Conservation (phyloP, 768 basidiomycete genomes). For the Lactarius akahatsu region DNA sequence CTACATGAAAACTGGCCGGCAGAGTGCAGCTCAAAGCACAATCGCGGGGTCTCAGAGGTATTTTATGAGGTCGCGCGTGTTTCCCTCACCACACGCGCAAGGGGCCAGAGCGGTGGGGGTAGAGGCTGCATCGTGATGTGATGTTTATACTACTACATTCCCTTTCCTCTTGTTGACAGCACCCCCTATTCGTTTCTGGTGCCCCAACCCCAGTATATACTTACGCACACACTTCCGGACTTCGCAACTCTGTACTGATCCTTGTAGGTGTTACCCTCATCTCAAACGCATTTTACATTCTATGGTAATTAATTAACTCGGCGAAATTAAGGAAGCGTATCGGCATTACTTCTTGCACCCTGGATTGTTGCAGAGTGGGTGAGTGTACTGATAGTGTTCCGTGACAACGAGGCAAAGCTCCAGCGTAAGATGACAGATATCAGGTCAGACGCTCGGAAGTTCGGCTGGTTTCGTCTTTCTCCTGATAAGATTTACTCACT, state of each 20-base stretch:
- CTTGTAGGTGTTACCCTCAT: slow-evolving; percentile 23
- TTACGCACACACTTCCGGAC: slow-evolving; percentile 21
- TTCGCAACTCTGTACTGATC: slow-evolving; percentile 23
- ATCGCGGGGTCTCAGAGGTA: slow-evolving; percentile 90
- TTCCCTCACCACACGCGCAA: slow-evolving; percentile 71
- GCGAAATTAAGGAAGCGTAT: background rate
- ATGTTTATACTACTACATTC: slow-evolving; percentile 27
- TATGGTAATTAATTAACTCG: slow-evolving; percentile 5
- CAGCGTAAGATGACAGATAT: background rate
- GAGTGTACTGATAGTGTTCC: background rate
- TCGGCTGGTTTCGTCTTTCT: background rate
- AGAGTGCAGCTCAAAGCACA: slow-evolving; percentile 99
- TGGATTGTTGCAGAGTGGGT: background rate
- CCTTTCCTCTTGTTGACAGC: background rate
- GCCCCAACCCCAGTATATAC: slow-evolving; percentile 15
- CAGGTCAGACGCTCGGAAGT: background rate
- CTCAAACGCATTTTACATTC: slow-evolving; percentile 10
- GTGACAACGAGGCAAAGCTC: background rate
- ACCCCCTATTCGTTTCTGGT: slow-evolving; percentile 8
- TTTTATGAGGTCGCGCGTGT: slow-evolving; percentile 91
- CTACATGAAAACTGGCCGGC: slow-evolving; percentile 5
- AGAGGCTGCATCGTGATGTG: slow-evolving; percentile 61
- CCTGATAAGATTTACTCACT: background rate
- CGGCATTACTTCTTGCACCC: background rate
- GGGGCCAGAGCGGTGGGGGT: slow-evolving; percentile 48